phyloP scores from a whole-genome alignment of 2,329 filamentous ascomycete species.

The Cercospora sesami region DNA sequence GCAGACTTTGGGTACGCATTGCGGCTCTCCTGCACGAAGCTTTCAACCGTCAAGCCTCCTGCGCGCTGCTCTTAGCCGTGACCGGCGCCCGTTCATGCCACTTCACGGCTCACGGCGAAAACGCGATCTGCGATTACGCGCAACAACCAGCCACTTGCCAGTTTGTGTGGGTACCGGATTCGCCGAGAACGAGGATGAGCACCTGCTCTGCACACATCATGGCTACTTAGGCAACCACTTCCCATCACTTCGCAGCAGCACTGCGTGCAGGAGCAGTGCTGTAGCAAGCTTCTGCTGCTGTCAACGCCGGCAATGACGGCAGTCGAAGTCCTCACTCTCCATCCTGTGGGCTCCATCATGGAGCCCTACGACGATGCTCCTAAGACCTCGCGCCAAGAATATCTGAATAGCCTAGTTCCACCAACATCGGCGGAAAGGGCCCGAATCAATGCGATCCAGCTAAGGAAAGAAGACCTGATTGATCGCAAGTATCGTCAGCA shows the following conservation, averaged over 20 bases:
- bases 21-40: background rate
- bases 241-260: background rate
- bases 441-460: conserved; percentile 33
- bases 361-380: background rate
- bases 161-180: background rate
- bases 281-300: background rate
- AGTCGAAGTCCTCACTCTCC: background rate
- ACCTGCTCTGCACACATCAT: background rate
- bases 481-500: conserved; percentile 31
- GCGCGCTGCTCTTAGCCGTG: background rate
- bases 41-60: background rate
- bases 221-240: background rate
- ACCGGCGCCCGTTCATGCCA: background rate
- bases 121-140: background rate
- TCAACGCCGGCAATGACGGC: background rate
- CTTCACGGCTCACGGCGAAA: background rate
- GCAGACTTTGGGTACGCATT: background rate
- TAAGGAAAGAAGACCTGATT: conserved; percentile 30
- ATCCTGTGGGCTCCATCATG: background rate
- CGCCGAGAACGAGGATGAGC: background rate
- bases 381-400: conserved; percentile 28
- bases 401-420: conserved; percentile 29
- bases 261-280: background rate
- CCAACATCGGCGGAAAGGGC: conserved; percentile 25
- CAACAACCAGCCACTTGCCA: background rate